These are phyloP conservation scores for Ambrosiella beaveri DNA, from an alignment of 2,329 filamentous ascomycete species.

Conservation along the genomic window DNA sequence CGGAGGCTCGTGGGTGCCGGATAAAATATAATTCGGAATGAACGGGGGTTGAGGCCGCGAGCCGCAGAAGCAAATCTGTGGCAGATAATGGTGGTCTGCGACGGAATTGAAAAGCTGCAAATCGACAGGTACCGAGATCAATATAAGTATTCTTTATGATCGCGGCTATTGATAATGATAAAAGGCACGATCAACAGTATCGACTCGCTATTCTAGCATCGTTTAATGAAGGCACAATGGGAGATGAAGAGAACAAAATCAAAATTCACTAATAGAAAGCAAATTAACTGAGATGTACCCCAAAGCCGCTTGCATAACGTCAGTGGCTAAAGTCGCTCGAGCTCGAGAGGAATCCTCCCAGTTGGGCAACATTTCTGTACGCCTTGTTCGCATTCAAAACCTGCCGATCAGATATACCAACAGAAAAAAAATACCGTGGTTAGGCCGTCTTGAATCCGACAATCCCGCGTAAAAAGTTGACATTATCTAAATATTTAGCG, in stretches of 20 bases:
- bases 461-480: background rate
- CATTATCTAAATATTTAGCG: background rate
- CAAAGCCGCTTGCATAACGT: too few relatives aligned
- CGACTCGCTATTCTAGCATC: constrained; percentile 8
- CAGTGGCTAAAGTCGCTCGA: background rate
- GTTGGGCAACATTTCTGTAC: background rate
- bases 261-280: constrained; percentile 6
- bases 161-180: background rate
- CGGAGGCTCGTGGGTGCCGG: background rate
- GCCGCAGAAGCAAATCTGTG: constrained; percentile 3
- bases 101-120: background rate
- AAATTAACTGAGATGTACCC: too few relatives aligned
- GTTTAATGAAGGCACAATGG: constrained; percentile 13
- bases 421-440: background rate
- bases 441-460: background rate
- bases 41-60: background rate
- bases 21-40: background rate
- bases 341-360: background rate
- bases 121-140: background rate
- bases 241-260: constrained; percentile 6
- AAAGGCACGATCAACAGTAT: constrained; percentile 5
- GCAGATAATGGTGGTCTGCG: constrained; percentile 3
- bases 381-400: background rate
- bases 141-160: background rate
- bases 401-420: background rate